These are phyloP conservation scores for Hypoxylon trugodes DNA, from an alignment of 495 filamentous ascomycete species.

Conservation along the genomic window DNA sequence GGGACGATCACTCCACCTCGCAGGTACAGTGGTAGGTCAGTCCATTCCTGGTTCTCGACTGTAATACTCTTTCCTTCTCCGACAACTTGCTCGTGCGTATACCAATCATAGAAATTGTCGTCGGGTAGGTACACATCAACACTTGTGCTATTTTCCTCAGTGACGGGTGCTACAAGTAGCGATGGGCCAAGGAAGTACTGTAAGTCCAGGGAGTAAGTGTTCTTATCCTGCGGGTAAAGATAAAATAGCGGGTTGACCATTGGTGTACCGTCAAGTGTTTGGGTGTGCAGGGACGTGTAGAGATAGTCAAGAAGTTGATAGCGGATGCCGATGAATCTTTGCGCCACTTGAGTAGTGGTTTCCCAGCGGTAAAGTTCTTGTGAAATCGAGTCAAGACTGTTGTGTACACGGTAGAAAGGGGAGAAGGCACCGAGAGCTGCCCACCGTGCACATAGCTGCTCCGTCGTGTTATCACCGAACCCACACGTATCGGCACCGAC, in stretches of 20 bases:
- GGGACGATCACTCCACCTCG: slow-evolving; percentile 76
- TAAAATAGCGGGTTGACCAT: slow-evolving; percentile 75
- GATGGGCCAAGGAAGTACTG: slow-evolving; percentile 81
- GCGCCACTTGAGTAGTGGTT: slow-evolving; percentile 69
- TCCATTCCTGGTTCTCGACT: slow-evolving; percentile 63
- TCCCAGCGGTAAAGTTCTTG: slow-evolving; percentile 87
- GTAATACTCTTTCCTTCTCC: slow-evolving; percentile 64
- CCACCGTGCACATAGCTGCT: slow-evolving; percentile 86
- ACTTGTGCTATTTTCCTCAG: slow-evolving; percentile 65
- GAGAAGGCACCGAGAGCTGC: slow-evolving; percentile 80
- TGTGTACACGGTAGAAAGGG: slow-evolving; percentile 86
- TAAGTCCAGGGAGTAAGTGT: slow-evolving; percentile 65
- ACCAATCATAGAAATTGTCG: slow-evolving; percentile 82
- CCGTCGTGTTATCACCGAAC: slow-evolving; percentile 74
- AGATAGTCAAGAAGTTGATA: slow-evolving; percentile 83
- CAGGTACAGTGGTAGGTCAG: slow-evolving; percentile 77
- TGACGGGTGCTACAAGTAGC: slow-evolving; percentile 79
- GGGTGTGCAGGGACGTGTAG: slow-evolving; percentile 75
- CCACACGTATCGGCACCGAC: slow-evolving; percentile 87
- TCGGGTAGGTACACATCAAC: slow-evolving; percentile 78
- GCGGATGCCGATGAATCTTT: slow-evolving; percentile 76
- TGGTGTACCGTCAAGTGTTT: slow-evolving; percentile 74
- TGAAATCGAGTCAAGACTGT: slow-evolving; percentile 45
- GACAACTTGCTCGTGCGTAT: slow-evolving; percentile 64
- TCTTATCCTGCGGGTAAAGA: slow-evolving; percentile 71